phyloP scores from a whole-genome alignment of 345 rosid genomes.

The Moricandia arvensis region DNA sequence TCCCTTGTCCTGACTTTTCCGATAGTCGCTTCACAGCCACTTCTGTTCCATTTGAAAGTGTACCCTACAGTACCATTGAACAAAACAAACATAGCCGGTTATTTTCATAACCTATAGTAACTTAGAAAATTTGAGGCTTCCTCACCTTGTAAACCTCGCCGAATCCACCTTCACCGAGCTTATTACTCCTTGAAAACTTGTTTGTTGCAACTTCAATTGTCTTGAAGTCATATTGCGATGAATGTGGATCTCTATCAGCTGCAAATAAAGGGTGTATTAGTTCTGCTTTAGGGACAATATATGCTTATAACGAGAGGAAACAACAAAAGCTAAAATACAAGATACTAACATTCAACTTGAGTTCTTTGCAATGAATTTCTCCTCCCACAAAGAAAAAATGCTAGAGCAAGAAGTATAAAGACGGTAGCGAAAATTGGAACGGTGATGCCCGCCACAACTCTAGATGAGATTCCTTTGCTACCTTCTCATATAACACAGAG shows the following conservation, averaged over 20 bases:
- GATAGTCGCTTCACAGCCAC: slow-evolving; percentile 58
- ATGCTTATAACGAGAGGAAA: not conserved
- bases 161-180: slow-evolving; percentile 71
- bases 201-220: slow-evolving; percentile 49
- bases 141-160: slow-evolving; percentile 63
- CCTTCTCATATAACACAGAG: slow-evolving; percentile 8
- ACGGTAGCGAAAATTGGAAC: not conserved
- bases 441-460: not conserved
- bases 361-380: slow-evolving; percentile 5
- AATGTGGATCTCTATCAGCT: slow-evolving; percentile 42
- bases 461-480: not conserved
- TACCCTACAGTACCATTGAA: slow-evolving; percentile 28
- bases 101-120: not conserved
- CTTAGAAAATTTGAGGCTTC: not conserved
- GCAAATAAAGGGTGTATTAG: slow-evolving; percentile 7
- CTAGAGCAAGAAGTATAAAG: slow-evolving; percentile 19
- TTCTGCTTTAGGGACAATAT: not conserved
- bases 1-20: slow-evolving; percentile 48
- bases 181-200: slow-evolving; percentile 46
- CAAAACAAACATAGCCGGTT: not conserved
- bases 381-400: slow-evolving; percentile 2
- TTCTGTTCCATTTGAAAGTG: slow-evolving; percentile 35
- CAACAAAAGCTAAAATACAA: not conserved
- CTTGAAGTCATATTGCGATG: slow-evolving; percentile 44
- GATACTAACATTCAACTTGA: slow-evolving; percentile 27